These are phyloP conservation scores for Beauveria pseudobassiana DNA, from an alignment of 2,329 filamentous ascomycete species.

Conservation along the genomic window DNA sequence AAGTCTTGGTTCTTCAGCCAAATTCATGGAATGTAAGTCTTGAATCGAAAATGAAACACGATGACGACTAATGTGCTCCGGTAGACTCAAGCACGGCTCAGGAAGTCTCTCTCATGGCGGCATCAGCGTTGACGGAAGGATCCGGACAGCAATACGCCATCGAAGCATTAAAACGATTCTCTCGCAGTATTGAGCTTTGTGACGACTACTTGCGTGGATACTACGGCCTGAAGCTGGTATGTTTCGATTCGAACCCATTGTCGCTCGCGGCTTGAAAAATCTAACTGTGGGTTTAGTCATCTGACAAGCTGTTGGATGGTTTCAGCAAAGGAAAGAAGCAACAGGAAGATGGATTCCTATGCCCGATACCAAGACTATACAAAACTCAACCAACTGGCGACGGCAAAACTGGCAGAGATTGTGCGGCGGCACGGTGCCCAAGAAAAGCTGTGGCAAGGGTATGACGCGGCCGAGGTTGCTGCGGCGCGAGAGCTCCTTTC, in stretches of 20 bases:
- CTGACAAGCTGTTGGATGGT: constrained; percentile 41
- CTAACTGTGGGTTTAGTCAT: constrained; percentile 30
- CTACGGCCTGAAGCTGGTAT: constrained; percentile 79
- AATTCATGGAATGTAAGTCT: constrained; percentile 87
- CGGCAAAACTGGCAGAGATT: constrained; percentile 68
- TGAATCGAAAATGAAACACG: background rate
- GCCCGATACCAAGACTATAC: constrained; percentile 51
- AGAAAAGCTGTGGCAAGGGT: constrained; percentile 65
- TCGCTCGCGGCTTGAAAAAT: constrained; percentile 8
- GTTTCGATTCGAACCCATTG: background rate
- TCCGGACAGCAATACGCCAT: constrained; percentile 48
- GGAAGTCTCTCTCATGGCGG: constrained; percentile 75
- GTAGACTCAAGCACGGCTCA: constrained; percentile 81
- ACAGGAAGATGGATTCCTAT: constrained; percentile 44
- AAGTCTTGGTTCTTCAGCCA: constrained; percentile 76
- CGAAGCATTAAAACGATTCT: constrained; percentile 77
- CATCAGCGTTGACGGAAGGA: constrained; percentile 34
- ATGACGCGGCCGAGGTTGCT: constrained; percentile 61
- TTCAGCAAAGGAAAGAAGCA: constrained; percentile 36
- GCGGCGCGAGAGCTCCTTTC: constrained; percentile 61
- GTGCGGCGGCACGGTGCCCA: constrained; percentile 54
- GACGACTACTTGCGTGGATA: constrained; percentile 88
- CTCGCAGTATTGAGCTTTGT: constrained; percentile 86
- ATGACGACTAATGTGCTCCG: background rate
- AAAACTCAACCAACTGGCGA: constrained; percentile 65